Evolutionary conservation across 805 yeast genomes (phyloP), one percentile per base, ranked within the genome.

Genomic region (Sugiyamaella valdiviana): DNA sequence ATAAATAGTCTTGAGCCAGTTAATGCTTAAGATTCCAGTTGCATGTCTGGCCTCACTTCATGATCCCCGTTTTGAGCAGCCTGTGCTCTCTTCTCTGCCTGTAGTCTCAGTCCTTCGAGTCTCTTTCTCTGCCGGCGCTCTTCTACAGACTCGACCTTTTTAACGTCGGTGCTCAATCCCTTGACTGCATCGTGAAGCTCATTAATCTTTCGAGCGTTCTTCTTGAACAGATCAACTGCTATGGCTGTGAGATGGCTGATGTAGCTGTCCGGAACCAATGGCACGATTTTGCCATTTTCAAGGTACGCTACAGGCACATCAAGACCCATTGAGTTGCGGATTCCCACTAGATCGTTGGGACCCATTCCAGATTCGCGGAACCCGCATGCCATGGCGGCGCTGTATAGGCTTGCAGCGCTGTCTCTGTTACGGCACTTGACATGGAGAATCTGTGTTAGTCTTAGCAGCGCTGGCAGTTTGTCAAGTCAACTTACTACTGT

Each of bases 301-400:
- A 82, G 64, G 56, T 66, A 77, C 0, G 90, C 96, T 26, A 87
- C 76, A 0, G 96, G 96, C 0, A 82, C 72, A 61, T 88, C 95
- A 20, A 88, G 63, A 52, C 78, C 78, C 49, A 88, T 80, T 3
- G 87, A 80, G 39, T 79, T 83, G 54, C 96, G 71, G 16, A 88
- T 66, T 0, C 89, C 96, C 5, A 88, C 95, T 10, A 83, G 71
- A 56, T 79, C 77, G 57, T 87, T 85, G 24, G 81, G 73, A 6
- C 95, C 95, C 41, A 88, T 85, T 0, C 96, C 96, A 24, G 86
- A 76, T 63, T 88, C 96, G 58, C 96, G 73, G 59, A 83, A 88
- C 2, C 96, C 96, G 66, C 93, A 83, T 1, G 76, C 74, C 86
- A 87, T 82, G 0, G 95, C 95, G 0, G 77, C 66, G 35, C 80